These are phyloP conservation scores for Paecilomyces sp. DNA, from an alignment of 2,329 filamentous ascomycete species.

Conservation along the genomic window DNA sequence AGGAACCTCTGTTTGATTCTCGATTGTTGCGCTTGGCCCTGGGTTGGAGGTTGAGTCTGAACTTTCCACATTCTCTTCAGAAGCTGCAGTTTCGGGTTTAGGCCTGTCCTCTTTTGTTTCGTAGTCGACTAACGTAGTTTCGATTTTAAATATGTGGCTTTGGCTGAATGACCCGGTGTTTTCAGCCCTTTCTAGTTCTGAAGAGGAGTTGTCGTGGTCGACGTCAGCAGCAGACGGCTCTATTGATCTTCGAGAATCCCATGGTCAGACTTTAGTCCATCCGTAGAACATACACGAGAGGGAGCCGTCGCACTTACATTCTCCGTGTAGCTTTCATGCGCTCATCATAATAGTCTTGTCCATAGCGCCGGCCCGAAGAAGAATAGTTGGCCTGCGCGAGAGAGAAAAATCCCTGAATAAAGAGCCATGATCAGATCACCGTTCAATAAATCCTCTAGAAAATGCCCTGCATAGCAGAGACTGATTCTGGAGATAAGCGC, in stretches of 20 bases:
- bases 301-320: constrained; percentile 20
- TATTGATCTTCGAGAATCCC: neutral
- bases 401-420: constrained; percentile 38
- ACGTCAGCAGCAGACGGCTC: neutral
- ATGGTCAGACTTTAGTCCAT: neutral
- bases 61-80: neutral
- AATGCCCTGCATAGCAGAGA: neutral
- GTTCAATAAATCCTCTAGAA: neutral
- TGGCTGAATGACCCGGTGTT: neutral
- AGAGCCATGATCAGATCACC: neutral
- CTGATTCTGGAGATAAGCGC: constrained; percentile 7
- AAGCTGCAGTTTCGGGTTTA: neutral
- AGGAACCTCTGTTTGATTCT: neutral
- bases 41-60: neutral
- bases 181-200: neutral
- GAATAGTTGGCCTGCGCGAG: constrained; percentile 44
- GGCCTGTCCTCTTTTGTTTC: constrained; percentile 5
- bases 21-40: too few relatives aligned
- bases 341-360: constrained; percentile 44
- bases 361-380: constrained; percentile 38
- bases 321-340: constrained; percentile 42
- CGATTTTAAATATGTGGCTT: neutral
- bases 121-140: neutral
- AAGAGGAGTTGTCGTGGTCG: neutral
- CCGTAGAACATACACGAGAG: neutral